These are phyloP conservation scores for Solanum raphanifolium DNA, from an alignment of 257 asterid species.

Conservation along the genomic window DNA sequence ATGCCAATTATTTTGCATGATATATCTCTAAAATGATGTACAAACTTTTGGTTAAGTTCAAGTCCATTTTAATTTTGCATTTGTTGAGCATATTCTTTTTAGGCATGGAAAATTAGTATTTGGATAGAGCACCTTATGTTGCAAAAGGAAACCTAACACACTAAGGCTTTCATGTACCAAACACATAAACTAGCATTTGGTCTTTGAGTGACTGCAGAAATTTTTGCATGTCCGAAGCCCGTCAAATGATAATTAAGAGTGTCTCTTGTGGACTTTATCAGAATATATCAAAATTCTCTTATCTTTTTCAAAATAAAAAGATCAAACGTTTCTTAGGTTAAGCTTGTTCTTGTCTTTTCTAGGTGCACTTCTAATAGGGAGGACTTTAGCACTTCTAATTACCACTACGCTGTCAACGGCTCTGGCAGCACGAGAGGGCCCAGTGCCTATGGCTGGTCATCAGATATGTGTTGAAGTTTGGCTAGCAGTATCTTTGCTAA, in stretches of 20 bases:
- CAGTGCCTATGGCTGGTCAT: constrained; percentile 76
- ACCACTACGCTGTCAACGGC: constrained; percentile 87
- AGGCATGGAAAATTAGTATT: not conserved
- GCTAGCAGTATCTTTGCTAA: constrained; percentile 88
- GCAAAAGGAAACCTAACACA: not conserved
- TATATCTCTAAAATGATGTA: not conserved
- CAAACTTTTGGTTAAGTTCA: not conserved
- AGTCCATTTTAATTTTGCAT: not conserved
- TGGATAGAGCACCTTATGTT: not conserved
- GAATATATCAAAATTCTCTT: not conserved
- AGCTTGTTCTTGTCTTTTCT: constrained; percentile 12
- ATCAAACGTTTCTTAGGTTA: not conserved
- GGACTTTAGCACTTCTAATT: constrained; percentile 71
- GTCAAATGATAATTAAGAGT: not conserved
- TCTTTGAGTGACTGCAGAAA: not conserved
- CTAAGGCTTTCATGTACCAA: not conserved
- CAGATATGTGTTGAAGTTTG: constrained; percentile 92
- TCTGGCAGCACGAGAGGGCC: constrained; percentile 83
- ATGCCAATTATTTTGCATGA: not conserved
- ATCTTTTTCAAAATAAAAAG: not conserved
- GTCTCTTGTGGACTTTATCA: not conserved
- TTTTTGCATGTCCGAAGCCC: not conserved
- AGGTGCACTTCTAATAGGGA: constrained; percentile 76
- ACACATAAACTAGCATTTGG: not conserved
- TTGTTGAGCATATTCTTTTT: not conserved